Percentiles rank a stretch among this genome's conserved stretches.
Evolutionary conservation across 768 basidiomycete species (phyloP).

Genomic region (Tylopilus sp.): DNA sequence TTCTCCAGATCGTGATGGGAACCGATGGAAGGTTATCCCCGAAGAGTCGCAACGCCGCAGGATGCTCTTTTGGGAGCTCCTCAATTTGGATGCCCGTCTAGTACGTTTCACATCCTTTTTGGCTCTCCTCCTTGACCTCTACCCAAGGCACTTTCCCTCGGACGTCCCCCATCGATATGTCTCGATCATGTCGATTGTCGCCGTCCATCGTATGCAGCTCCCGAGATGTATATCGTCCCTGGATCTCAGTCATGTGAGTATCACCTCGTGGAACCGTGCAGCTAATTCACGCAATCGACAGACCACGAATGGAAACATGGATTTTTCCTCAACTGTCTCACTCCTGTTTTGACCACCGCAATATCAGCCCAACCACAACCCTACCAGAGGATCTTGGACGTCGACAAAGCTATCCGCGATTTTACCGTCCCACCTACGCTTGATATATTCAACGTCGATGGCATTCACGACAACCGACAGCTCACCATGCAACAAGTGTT

Average conservation of each 20-base stretch:
- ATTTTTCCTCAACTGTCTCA: constrained; percentile 61
- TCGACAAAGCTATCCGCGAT: constrained; percentile 55
- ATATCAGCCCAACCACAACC: constrained; percentile 49
- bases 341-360: constrained; percentile 58
- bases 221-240: constrained; percentile 29
- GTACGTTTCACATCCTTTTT: constrained; percentile 41
- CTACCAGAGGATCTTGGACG: constrained; percentile 48
- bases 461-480: constrained; percentile 43
- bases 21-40: constrained; percentile 61
- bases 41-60: constrained; percentile 70
- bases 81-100: constrained; percentile 64
- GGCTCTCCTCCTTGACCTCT: constrained; percentile 6
- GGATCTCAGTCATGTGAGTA: constrained; percentile 30
- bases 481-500: constrained; percentile 64
- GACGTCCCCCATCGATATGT: constrained; percentile 67
- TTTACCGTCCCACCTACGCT: constrained; percentile 52
- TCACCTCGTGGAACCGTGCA: constrained; percentile 4
- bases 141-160: constrained; percentile 60
- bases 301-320: constrained; percentile 72
- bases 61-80: constrained; percentile 71
- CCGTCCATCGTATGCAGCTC: constrained; percentile 33
- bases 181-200: constrained; percentile 63
- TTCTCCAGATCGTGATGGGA: constrained; percentile 60
- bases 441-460: constrained; percentile 38
- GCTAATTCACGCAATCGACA: constrained; percentile 26